Conservation (phyloP, 108 stramenopile species). For the Nitzschia palea region DNA sequence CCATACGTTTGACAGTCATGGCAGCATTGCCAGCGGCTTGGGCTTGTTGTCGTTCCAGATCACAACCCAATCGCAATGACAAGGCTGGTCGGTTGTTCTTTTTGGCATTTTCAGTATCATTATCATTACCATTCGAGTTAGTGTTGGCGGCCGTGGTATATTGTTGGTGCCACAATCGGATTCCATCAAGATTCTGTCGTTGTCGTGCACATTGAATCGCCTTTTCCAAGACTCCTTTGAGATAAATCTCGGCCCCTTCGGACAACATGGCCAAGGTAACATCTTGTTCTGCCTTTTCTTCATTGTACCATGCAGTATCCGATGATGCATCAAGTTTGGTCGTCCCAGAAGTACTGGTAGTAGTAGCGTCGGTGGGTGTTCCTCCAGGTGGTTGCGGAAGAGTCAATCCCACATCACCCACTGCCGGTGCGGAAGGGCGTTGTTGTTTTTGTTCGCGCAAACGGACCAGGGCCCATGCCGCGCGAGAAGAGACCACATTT, state of each 20-base stretch:
- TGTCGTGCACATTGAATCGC: constrained; percentile 70
- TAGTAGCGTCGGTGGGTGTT: neutral
- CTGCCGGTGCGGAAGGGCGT: constrained; percentile 27
- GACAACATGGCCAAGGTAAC: constrained; percentile 63
- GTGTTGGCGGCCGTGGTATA: constrained; percentile 4
- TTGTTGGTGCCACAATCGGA: constrained; percentile 80
- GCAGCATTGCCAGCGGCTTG: constrained; percentile 78
- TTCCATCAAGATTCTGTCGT: constrained; percentile 80
- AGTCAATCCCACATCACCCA: constrained; percentile 34
- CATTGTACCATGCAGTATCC: constrained; percentile 65
- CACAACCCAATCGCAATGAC: constrained; percentile 71
- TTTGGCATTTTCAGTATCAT: neutral
- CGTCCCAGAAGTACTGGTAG: neutral
- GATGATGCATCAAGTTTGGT: constrained; percentile 8
- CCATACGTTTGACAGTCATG: constrained; percentile 77
- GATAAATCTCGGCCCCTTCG: constrained; percentile 67
- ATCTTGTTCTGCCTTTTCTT: constrained; percentile 73
- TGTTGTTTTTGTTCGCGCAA: constrained; percentile 48
- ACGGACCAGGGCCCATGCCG: constrained; percentile 72
- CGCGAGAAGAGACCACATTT: constrained; percentile 69
- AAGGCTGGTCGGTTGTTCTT: constrained; percentile 43
- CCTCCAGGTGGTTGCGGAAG: constrained; percentile 4
- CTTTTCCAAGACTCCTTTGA: constrained; percentile 65
- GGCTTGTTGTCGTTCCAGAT: constrained; percentile 75
- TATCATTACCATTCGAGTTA: neutral